Evolutionary conservation across 345 rosid genomes (phyloP), one percentile per base, ranked within the genome.

Genomic region (Erucastrum elatum): DNA sequence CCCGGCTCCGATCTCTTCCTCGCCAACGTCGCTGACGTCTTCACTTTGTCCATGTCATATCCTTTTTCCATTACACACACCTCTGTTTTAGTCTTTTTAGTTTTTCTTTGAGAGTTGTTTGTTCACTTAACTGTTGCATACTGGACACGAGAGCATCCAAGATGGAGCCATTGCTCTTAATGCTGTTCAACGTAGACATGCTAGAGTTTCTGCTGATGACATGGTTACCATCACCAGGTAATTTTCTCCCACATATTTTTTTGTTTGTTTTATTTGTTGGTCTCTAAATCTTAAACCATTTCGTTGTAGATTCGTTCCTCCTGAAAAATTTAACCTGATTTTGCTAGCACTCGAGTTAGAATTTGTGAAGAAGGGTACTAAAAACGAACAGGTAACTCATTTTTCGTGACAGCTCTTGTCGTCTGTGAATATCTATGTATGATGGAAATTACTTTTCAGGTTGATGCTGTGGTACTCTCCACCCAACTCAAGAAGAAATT

Each of bases 301-400:
- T 49, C 53, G 39, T 30, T 82, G 68, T 78, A 96, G 99, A 83
- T 93, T 90, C 79, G 68, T 87, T 30, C 99, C 91, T 70, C 97
- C 97, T 0, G 95, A 93, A 35, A 65, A 85, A 80, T 96, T 86
- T 78, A 85, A 87, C 67, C 86, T 96, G 46, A 97, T 93, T 4
- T 16, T 96, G 84, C 88, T 96, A 51, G 87, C 90, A 30, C 85
- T 89, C 6, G 99, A 96, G 78, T 74, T 96, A 81, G 98, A 96
- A 75, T 96, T 96, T 79, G 97, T 93, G 13, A 96, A 96, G 81
- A 93, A 86, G 80, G 98, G 97, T 37, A 87, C 93, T 39, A 93
- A 86, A 85, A 93, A 35, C 82, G 99, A 96, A 83, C 93, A 90
- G 88, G 99, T 49, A 49, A 49, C 56, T n/a, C 56, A 1, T 49